Evolutionary conservation across 257 asterid genomes (phyloP), one percentile per base, ranked within the genome.

Genomic region (Salvia miltiorrhiza): DNA sequence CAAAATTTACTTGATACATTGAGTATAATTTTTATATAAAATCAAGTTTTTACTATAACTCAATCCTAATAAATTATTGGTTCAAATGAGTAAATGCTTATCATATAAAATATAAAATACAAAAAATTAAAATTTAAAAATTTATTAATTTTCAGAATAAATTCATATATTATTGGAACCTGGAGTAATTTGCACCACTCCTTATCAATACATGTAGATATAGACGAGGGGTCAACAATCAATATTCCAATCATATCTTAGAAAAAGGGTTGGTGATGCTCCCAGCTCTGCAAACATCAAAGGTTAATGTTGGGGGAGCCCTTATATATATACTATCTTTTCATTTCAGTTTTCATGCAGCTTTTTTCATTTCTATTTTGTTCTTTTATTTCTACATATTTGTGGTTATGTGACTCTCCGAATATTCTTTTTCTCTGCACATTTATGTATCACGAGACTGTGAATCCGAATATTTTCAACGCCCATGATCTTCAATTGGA

Each of bases 181-280:
- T n/a, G n/a, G n/a, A n/a, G n/a, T n/a, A n/a, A n/a, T n/a, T n/a
- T n/a, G n/a, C n/a, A n/a, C n/a, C n/a, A n/a, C n/a, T n/a, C n/a
- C n/a, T n/a, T n/a, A n/a, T n/a, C n/a, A n/a, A n/a, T n/a, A n/a
- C n/a, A n/a, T n/a, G n/a, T n/a, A n/a, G n/a, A n/a, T n/a, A n/a
- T n/a, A n/a, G n/a, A n/a, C n/a, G 30, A 1, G 30, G 30, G 30
- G 58, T 58, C 74, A 14, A 64, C 26, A 9, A 21, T 76, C 20
- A 17, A 73, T 75, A 78, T 83, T 78, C 77, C 69, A 63, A 80
- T 78, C 88, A 67, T 67, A 62, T 78, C 82, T 70, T 37, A 60
- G 19, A 76, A 65, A n/a, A 76, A 54, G 73, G 76, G 71, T 59
- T 65, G 70, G 48, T 54, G 76, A 21, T 74, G 76, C 71, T 61